phyloP scores from a whole-genome alignment of 257 asterid species.

The Jacaranda mimosifolia region DNA sequence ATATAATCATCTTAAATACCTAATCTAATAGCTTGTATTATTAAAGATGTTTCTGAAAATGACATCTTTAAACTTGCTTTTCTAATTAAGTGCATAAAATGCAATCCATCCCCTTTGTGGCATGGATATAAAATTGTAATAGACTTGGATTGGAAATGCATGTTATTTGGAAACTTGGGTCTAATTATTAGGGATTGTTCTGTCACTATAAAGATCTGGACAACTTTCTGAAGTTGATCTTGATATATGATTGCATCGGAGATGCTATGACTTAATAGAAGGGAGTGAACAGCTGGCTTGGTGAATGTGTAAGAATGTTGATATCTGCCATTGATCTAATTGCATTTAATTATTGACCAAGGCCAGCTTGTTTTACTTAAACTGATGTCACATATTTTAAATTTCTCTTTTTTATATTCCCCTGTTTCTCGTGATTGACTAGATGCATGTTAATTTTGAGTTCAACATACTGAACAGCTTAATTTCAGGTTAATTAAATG shows the following conservation, averaged over 20 bases:
- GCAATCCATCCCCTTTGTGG: background rate
- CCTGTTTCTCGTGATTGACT: constrained; percentile 25
- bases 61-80: background rate
- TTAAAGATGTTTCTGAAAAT: background rate
- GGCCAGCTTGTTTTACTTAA: background rate
- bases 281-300: no score
- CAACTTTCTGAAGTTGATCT: background rate
- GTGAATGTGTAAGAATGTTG: no score
- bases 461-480: constrained; percentile 22
- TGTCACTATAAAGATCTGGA: no score
- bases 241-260: no score
- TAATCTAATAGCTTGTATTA: background rate
- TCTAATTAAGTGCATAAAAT: background rate
- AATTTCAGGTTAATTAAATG: constrained; percentile 51
- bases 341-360: background rate
- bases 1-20: background rate
- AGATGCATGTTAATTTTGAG: constrained; percentile 1
- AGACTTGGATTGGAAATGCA: background rate
- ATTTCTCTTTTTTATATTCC: constrained; percentile 19
- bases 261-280: no score
- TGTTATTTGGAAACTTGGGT: no score
- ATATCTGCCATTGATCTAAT: no score
- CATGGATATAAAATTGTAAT: background rate
- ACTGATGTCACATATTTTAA: background rate
- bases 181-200: no score